phyloP scores from a whole-genome alignment of 495 filamentous ascomycete genomes.

The Lichenothelia convexa region DNA sequence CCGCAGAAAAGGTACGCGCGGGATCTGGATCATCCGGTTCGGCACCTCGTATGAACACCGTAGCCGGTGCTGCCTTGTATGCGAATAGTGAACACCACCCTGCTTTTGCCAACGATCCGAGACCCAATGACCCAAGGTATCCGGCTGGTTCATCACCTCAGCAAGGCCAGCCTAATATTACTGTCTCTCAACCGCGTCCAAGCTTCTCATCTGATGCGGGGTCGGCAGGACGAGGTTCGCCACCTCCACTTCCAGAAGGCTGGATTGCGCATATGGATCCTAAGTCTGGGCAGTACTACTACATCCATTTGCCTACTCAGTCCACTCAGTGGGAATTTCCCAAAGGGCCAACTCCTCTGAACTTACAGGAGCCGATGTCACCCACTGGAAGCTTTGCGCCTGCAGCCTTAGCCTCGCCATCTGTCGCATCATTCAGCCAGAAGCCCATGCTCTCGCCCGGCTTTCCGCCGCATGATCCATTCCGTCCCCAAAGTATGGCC shows the following conservation, averaged over 20 bases:
- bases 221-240: constrained; percentile 59
- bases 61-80: not conserved
- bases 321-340: constrained; percentile 98
- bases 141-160: constrained; percentile 18
- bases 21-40: too few species aligned
- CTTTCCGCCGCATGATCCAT: constrained; percentile 39
- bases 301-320: constrained; percentile 90
- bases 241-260: constrained; percentile 85
- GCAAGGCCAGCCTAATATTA: constrained; percentile 22
- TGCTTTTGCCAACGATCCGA: constrained; percentile 69
- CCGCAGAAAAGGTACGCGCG: constrained; percentile 48
- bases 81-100: constrained; percentile 45
- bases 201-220: too few species aligned
- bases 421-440: constrained; percentile 42
- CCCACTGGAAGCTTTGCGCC: constrained; percentile 57
- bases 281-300: constrained; percentile 94
- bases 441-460: constrained; percentile 53
- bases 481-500: constrained; percentile 46
- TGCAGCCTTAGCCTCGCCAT: constrained; percentile 60
- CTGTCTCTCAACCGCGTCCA: constrained; percentile 28
- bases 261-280: constrained; percentile 97
- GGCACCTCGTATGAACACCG: not conserved
- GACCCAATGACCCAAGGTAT: constrained; percentile 12
- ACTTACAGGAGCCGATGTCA: constrained; percentile 64
- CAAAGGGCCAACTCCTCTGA: constrained; percentile 71